Conservation (phyloP, 345 rosid genomes). For the Litchi chinensis region DNA sequence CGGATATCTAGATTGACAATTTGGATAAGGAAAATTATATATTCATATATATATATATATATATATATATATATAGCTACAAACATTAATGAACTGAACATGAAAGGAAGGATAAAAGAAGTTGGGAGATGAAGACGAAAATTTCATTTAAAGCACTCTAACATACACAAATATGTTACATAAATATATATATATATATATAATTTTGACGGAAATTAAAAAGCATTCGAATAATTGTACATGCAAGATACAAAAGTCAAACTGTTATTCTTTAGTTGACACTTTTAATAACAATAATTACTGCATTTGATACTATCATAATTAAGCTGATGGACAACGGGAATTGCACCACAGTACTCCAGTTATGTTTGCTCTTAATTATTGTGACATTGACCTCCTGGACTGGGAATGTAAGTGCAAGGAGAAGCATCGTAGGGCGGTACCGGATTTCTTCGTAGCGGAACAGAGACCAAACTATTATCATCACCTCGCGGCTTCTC, state of each 20-base stretch:
- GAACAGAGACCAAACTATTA: not conserved
- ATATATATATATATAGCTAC: no score
- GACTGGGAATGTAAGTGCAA: constrained; percentile 3
- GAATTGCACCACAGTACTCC: not conserved
- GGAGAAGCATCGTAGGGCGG: constrained; percentile 10
- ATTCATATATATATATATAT: not conserved
- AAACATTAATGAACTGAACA: not conserved
- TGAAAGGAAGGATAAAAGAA: not conserved
- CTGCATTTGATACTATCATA: not conserved
- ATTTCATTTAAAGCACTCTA: not conserved
- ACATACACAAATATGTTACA: not conserved
- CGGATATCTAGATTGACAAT: not conserved
- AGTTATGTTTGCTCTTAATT: not conserved
- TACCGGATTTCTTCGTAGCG: not conserved
- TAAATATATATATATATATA: no score
- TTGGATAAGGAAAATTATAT: no score
- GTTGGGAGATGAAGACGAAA: not conserved
- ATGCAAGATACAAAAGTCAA: not conserved
- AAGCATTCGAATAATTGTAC: no score
- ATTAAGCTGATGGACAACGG: not conserved
- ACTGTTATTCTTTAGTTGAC: not conserved
- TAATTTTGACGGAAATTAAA: no score
- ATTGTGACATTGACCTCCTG: constrained; percentile 6
- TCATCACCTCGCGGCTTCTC: not conserved
- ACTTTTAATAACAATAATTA: not conserved